Conservation (phyloP, 495 filamentous ascomycete species). For the Penicillium goetzii region DNA sequence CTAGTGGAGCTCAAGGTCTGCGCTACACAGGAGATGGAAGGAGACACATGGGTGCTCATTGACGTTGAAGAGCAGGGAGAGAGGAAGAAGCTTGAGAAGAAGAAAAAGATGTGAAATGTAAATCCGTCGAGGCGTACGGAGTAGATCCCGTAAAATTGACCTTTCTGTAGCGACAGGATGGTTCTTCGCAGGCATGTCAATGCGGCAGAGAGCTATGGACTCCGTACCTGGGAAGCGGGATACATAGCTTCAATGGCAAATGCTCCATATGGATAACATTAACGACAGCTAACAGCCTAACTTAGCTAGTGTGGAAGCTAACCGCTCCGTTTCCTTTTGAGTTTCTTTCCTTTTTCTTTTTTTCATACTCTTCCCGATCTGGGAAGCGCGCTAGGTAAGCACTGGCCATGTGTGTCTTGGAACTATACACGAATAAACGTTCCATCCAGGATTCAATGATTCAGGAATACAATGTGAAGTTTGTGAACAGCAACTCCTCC, state of each 20-base stretch:
- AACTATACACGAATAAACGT: constrained; percentile 7
- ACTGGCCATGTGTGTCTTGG: constrained; percentile 19
- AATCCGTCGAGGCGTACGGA: background rate
- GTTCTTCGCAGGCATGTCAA: constrained; percentile 1
- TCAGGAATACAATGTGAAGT: background rate
- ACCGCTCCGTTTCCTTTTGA: background rate
- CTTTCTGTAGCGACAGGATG: background rate
- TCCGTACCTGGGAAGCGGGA: too few relatives aligned
- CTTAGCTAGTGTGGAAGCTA: background rate
- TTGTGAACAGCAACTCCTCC: background rate
- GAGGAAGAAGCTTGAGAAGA: background rate
- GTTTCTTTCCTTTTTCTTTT: background rate
- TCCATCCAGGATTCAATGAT: background rate
- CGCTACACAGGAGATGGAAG: constrained; percentile 24
- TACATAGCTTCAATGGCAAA: background rate
- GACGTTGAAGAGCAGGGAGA: background rate
- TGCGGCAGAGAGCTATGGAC: background rate
- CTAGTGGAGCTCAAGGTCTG: constrained; percentile 20
- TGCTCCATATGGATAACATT: background rate
- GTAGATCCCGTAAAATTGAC: background rate
- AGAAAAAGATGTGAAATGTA: background rate
- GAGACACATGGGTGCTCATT: constrained; percentile 15
- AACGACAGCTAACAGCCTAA: background rate
- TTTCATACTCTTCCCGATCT: constrained; percentile 13
- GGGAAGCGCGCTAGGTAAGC: constrained; percentile 1